Percentiles rank a stretch among this genome's conserved stretches.
Evolutionary conservation across 164 flowering plant species (phyloP).

Genomic region (Protea cynaroides): DNA sequence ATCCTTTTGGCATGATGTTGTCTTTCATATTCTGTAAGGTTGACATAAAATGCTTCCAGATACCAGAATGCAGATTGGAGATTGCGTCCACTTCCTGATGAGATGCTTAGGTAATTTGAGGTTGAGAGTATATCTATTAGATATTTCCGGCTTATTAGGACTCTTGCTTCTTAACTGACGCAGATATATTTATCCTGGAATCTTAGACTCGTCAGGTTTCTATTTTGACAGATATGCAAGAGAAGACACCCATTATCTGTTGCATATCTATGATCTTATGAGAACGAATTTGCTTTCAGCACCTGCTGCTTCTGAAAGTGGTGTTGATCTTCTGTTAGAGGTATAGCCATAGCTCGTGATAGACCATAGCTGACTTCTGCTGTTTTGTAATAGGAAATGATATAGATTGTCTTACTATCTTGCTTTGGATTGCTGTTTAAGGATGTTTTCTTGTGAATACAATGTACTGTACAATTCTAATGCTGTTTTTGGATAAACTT

Average conservation of each 20-base stretch:
- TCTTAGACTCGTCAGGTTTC: constrained; percentile 6
- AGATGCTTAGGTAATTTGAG: constrained; percentile 61
- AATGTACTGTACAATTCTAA: too few relatives aligned
- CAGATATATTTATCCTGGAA: constrained; percentile 2
- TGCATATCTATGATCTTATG: constrained; percentile 83
- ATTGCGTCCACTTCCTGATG: constrained; percentile 80
- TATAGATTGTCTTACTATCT: too few relatives aligned
- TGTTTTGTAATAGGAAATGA: too few relatives aligned
- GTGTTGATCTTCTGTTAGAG: constrained; percentile 59
- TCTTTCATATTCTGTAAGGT: background rate
- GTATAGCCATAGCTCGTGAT: constrained; percentile 22
- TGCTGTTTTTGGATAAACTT: too few relatives aligned
- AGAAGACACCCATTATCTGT: constrained; percentile 93
- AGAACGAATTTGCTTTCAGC: constrained; percentile 41
- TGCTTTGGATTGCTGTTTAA: too few relatives aligned
- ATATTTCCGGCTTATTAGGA: background rate
- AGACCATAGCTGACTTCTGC: background rate
- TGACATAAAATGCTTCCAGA: constrained; percentile 30
- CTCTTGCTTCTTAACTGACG: background rate
- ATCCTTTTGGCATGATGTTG: background rate
- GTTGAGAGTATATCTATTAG: background rate
- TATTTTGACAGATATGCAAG: constrained; percentile 74
- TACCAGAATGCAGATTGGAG: constrained; percentile 99
- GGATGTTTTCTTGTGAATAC: too few relatives aligned
- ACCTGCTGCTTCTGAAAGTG: constrained; percentile 33